Evolutionary conservation across 441 rosid species (phyloP), one percentile per base, ranked within the genome.

Genomic region (Pelargonium myrrhifolium): DNA sequence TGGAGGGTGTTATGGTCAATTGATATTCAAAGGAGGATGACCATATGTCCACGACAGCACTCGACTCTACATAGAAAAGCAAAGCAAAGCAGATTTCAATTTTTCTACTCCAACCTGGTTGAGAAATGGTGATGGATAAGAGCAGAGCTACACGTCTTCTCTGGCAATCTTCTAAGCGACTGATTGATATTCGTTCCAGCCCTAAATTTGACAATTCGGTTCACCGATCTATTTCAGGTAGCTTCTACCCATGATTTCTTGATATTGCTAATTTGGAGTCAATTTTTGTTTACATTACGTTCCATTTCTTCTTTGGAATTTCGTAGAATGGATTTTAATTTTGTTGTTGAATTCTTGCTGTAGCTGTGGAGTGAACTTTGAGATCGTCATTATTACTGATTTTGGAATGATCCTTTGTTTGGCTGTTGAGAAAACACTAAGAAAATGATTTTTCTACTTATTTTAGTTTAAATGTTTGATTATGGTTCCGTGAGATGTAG

Each of bases 111-210:
- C 15, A 49, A 2, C 9, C 6, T 2, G 56, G 1, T 49, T 15
- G 20, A 15, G 56, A 49, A 49, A 49, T 49, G 56, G 56, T 49
- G 56, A 49, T 49, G 56, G 56, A 15, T 17, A 49, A 21, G 56
- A 49, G 17, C 56, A 49, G 17, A 49, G 56, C 56, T 49, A 49
- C 21, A n/a, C 56, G 56, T 49, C 56, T n/a, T 15, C 56, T 49
- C 56, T 49, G 56, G 56, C 56, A 15, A 15, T 49, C 56, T 0
- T 49, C 20, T 17, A 49, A 49, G 56, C 20, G 4, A 7, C 56
- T 49, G 0, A n/a, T 15, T 49, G 20, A 49, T n/a, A 20, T n/a
- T 49, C 20, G 56, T n/a, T 49, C 56, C 4, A 14, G 17, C 20
- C 56, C 56, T 12, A n/a, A 49, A 49, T 12, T 49, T 21, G 17